Base-by-base conservation (phyloP, 1,284 basidiomycete species). In the Kwoniella shivajii region DNA sequence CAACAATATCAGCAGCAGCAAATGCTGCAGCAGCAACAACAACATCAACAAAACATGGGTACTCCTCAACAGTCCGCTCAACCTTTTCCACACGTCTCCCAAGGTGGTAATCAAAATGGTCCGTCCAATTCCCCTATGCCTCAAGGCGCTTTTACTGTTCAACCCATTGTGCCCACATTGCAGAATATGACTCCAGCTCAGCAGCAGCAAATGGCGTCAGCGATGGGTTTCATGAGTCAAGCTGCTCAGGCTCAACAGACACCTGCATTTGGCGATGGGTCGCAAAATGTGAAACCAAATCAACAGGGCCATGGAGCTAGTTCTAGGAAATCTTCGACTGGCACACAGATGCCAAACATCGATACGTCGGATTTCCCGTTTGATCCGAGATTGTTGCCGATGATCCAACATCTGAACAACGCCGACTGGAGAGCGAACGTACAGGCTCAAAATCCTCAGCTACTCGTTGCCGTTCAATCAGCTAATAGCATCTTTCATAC, bases 351-450 rank as follows among this genome's bases (percentile, higher is more conserved):
- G 22, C 63, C 61, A 4, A 61, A 63, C 24, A 57, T 65, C 61
- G 57, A 67, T 30, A 63, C 65, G 1, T 56, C 64, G 42, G 73
- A 73, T 50, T 77, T 75, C 54, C 74, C 73, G 1, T 75, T 76
- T 56, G 70, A 76, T 50, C 66, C 59, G 3, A 59, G 69, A n/a
- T 44, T 75, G 18, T 42, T 75, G 2, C 54, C 68, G 0, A 54
- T 64, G 22, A 47, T 74, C 7, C 59, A 49, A 6, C 59, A 67
- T 26, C 30, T 65, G 5, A 61, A 60, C 39, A 64, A 75, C 44
- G 62, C 65, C 2, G 48, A 57, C 5, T 74, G 72, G 73, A 55
- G 65, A 14, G 53, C 61, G 6, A 62, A 67, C n/a, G 68, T 72
- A 67, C 53, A 59, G 30, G 57, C 63, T 9, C 60, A 65, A n/a